Evolutionary conservation across 2,329 filamentous ascomycete species (phyloP), one percentile per base, ranked within the genome.

Genomic region (Sporothrix euskadiensis): DNA sequence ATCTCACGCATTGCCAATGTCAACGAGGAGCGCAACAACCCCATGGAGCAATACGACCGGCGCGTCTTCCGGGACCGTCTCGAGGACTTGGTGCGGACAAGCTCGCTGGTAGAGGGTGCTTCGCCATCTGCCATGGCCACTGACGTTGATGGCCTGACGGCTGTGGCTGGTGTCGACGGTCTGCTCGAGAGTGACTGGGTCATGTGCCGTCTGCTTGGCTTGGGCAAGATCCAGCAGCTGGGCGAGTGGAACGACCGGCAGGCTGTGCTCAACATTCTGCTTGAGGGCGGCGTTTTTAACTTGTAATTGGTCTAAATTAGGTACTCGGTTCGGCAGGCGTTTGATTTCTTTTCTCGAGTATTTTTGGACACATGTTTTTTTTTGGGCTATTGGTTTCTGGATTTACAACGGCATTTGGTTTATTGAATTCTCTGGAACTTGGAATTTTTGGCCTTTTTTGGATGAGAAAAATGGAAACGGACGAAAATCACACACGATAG

Each of bases 31-130:
- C 77, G 77, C 39, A 19, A 57, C 47, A 69, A 44, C 14, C 52
- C 57, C 12, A 69, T 68, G 32, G 78, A 77, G 19, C 49, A 72
- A 14, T 79, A 80, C 73, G 76, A 79, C 54, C 77, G 79, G 0
- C 69, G 65, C n/a, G 74, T 78, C 4, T 81, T 78, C 57, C 74
- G 75, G 14, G 76, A 77, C 14, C 78, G 77, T n/a, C 71, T 81
- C 12, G 71, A 39, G 1, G 68, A 77, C 1, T 56, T 79, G 1
- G 66, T 76, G 32, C 47, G n/a, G n/a, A 77, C 22, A 26, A 56
- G 56, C 32, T 14, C 26, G 4, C 12, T 30, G 9, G 61, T 39
- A 10, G 30, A 66, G 3, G 41, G 54, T 19, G 14, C 35, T 14
- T 19, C 57, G 16, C 10, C 61, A 9, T 22, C 65, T 57, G 14